Evolutionary conservation across 176 grass and related monocot species (phyloP), one percentile per base, ranked within the genome.

Genomic region (Musa acuminata): DNA sequence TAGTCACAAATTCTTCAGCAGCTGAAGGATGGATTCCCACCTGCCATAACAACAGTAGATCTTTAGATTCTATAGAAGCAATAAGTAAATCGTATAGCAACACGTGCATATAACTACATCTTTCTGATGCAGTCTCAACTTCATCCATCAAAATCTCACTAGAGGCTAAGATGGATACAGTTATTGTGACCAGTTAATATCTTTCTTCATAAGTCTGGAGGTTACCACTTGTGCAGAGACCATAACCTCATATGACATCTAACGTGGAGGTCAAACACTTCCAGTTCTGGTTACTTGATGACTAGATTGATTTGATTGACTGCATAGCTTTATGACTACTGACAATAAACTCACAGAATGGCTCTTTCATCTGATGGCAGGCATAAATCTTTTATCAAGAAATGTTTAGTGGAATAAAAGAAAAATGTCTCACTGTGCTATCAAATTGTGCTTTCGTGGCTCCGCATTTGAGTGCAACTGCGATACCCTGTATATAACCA

Each of bases 1-100:
- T 98, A 0, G 90, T 98, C 71, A 93, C 95, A 22, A 98, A 93
- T 60, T 98, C 95, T 68, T 98, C 95, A 52, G 95, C 90, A 2
- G 95, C 85, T 9, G 88, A 93, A 25, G 95, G 95, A 80, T 98
- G 95, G 53, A 98, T 93, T 51, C 95, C 95, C 9, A 98, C 95
- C 95, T 98, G 86, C 73, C 75, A 87, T 75, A 23, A 19, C 59
- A 83, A 77, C 19, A 14, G 19, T 16, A 13, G 66, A 3, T 8
- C 13, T 79, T 66, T 76, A 11, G 23, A 71, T 35, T 35, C 29
- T 26, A 35, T 51, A 0, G 55, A 71, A 69, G 22, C 12, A 4
- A 11, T 4, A 49, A 69, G 8, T n/a, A 9, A 19, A 49, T 69
- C 35, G 20, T 16, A 13, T 17, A 12, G 43, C 11, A 26, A 49